phyloP scores from a whole-genome alignment of 495 filamentous ascomycete genomes.

The Xylaria intraflava region DNA sequence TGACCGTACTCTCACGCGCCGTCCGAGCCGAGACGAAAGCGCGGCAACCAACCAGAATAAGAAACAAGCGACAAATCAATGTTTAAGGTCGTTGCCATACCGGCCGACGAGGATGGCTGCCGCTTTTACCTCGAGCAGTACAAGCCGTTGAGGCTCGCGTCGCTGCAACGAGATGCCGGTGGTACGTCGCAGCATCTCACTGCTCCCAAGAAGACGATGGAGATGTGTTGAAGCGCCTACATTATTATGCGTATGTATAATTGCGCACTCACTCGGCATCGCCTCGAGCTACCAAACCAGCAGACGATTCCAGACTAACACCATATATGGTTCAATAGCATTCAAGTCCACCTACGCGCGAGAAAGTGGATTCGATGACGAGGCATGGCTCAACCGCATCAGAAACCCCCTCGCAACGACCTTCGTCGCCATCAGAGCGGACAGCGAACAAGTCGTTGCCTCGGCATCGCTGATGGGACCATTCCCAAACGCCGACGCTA shows the following conservation, averaged over 20 bases:
- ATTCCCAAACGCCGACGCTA: constrained; percentile 15
- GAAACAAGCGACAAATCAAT: neutral
- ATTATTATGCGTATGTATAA: neutral
- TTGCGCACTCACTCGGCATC: neutral
- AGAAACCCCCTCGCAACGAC: constrained; percentile 38
- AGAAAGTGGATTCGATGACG: constrained; percentile 36
- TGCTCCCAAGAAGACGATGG: neutral
- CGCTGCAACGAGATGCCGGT: constrained; percentile 23
- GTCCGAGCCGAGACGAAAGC: neutral
- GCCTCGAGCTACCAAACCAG: neutral
- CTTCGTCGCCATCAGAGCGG: constrained; percentile 32
- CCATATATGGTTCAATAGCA: constrained; percentile 10
- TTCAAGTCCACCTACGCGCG: constrained; percentile 45
- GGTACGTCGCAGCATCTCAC: constrained; percentile 8
- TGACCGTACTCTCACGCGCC: too few relatives aligned
- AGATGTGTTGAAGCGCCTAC: neutral
- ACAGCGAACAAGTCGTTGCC: constrained; percentile 17
- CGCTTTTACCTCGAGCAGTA: constrained; percentile 20
- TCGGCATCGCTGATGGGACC: constrained; percentile 23
- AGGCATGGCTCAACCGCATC: constrained; percentile 39
- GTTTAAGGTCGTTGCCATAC: constrained; percentile 14
- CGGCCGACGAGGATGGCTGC: constrained; percentile 21
- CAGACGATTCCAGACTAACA: neutral
- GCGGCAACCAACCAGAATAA: too few relatives aligned
- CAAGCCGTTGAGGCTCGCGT: constrained; percentile 28